Percentiles rank a stretch among this genome's conserved stretches.
These are phyloP conservation scores for Sordariomycetes sp. DNA, from an alignment of 2,329 filamentous ascomycete genomes.

Conservation along the genomic window DNA sequence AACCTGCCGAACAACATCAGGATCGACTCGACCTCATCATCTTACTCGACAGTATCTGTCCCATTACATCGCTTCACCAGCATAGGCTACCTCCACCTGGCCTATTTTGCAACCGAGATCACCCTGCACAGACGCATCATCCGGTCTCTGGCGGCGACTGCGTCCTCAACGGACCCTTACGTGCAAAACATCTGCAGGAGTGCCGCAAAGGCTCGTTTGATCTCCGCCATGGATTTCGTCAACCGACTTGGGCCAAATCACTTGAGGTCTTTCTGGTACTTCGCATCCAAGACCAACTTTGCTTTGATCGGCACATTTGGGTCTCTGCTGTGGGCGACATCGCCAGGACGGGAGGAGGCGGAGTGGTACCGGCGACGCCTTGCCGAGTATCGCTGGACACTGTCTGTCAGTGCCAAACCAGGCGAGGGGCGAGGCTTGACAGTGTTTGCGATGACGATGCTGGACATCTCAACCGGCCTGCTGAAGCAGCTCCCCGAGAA, in stretches of 20 bases:
- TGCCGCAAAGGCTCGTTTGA: constrained; percentile 86
- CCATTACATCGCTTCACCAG: constrained; percentile 41
- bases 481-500: constrained; percentile 64
- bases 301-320: constrained; percentile 93
- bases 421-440: constrained; percentile 49
- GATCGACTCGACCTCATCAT: constrained; percentile 49
- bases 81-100: constrained; percentile 75
- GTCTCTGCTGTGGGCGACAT: constrained; percentile 80
- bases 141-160: constrained; percentile 53
- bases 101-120: constrained; percentile 91
- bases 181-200: constrained; percentile 87
- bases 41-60: constrained; percentile 14
- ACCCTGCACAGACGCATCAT: constrained; percentile 88
- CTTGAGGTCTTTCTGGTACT: constrained; percentile 88
- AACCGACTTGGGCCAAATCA: constrained; percentile 83
- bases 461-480: constrained; percentile 62
- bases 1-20: constrained; percentile 53
- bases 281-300: constrained; percentile 82
- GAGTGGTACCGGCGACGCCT: constrained; percentile 84
- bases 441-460: constrained; percentile 67
- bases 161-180: constrained; percentile 57
- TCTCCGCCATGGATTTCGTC: constrained; percentile 95
- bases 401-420: constrained; percentile 75
- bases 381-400: constrained; percentile 88
- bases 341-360: constrained; percentile 77